These are phyloP conservation scores for Cucumis melo DNA, from an alignment of 306 rosid species.

Conservation along the genomic window DNA sequence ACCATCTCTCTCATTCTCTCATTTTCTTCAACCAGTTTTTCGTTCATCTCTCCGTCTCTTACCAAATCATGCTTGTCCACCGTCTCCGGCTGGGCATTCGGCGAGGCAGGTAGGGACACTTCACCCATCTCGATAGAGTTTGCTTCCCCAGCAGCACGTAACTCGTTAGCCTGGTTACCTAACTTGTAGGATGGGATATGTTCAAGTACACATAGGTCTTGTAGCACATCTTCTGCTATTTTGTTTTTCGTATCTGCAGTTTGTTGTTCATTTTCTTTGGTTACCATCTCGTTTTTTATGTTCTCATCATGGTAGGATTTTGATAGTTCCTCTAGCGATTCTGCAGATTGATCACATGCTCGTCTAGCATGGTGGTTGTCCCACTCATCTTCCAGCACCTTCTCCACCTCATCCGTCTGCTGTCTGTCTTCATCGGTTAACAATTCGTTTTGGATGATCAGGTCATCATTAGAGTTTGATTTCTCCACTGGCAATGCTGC, in stretches of 20 bases:
- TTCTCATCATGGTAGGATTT: background rate
- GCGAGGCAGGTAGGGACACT: background rate
- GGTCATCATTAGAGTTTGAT: background rate
- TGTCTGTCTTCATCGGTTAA: background rate
- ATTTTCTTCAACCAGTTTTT: constrained; percentile 33
- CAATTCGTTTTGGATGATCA: background rate
- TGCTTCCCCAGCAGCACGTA: background rate
- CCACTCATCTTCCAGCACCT: background rate
- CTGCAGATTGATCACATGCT: background rate
- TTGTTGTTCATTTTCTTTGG: background rate
- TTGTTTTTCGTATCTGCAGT: background rate
- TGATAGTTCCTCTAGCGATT: background rate
- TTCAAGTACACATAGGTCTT: background rate
- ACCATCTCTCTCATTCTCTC: constrained; percentile 37
- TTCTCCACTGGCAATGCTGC: background rate
- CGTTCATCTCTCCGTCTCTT: background rate
- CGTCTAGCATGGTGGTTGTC: background rate
- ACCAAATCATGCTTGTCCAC: background rate
- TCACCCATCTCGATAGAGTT: background rate
- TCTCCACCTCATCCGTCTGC: background rate
- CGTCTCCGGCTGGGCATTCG: background rate
- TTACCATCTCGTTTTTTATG: background rate
- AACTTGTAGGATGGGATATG: background rate
- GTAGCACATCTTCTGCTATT: background rate
- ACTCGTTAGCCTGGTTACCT: background rate